Conservation (phyloP, 352 stramenopile genomes). For the Blastocystis sp. region DNA sequence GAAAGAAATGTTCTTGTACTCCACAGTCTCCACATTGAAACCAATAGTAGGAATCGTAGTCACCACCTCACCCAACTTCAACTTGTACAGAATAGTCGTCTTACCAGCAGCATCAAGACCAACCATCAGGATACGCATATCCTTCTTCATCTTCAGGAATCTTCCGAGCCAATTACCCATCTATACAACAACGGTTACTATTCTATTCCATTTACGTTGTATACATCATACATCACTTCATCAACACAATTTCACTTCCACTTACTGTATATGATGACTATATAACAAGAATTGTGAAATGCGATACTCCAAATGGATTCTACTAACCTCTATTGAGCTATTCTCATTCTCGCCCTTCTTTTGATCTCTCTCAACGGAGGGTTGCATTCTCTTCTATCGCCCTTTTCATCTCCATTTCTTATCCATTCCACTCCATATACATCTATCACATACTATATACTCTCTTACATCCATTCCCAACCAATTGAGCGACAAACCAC, state of each 20-base stretch:
- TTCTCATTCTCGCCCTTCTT: neutral
- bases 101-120: slow-evolving; percentile 91
- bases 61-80: slow-evolving; percentile 89
- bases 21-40: slow-evolving; percentile 99
- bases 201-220: neutral
- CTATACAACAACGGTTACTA: slow-evolving; percentile 25
- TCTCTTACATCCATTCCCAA: neutral
- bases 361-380: neutral
- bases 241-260: neutral
- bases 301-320: slow-evolving; percentile 57
- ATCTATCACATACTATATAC: neutral
- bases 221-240: neutral
- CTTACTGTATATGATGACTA: slow-evolving; percentile 34
- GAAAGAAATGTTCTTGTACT: slow-evolving; percentile 99
- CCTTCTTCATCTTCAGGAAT: slow-evolving; percentile 76
- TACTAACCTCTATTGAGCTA: slow-evolving; percentile 42
- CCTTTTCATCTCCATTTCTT: neutral
- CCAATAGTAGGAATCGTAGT: slow-evolving; percentile 81
- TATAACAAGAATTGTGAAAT: slow-evolving; percentile 45
- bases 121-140: slow-evolving; percentile 88
- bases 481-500: neutral
- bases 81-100: slow-evolving; percentile 89
- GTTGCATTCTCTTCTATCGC: neutral
- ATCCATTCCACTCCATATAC: neutral
- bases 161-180: slow-evolving; percentile 62